phyloP scores from a whole-genome alignment of 495 filamentous ascomycete species.

The Aspergillus steynii region DNA sequence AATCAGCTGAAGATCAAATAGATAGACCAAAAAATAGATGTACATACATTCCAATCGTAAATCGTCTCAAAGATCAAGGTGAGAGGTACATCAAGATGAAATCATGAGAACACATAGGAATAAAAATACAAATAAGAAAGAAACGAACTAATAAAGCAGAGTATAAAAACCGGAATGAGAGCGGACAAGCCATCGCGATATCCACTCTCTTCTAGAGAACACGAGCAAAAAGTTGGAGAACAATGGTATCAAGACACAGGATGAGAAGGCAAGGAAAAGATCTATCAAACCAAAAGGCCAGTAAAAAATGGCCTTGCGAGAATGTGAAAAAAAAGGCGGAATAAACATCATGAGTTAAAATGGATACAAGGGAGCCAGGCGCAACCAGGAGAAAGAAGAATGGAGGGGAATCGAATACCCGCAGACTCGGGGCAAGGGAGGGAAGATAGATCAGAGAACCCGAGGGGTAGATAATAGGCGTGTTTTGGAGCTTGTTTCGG shows the following conservation, averaged over 20 bases:
- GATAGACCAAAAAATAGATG: too few relatives aligned
- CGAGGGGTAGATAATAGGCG: neutral
- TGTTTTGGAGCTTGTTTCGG: neutral
- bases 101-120: neutral
- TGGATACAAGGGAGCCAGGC: too few relatives aligned
- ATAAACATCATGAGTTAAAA: too few relatives aligned
- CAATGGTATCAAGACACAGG: neutral
- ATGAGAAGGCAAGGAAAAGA: neutral
- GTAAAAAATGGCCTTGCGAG: neutral
- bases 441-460: too few relatives aligned
- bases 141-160: neutral
- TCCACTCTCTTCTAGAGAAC: neutral
- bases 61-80: too few relatives aligned
- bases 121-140: neutral
- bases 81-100: too few relatives aligned
- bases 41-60: too few relatives aligned
- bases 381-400: too few relatives aligned
- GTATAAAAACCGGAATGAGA: too few relatives aligned
- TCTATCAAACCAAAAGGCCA: neutral
- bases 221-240: neutral
- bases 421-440: too few relatives aligned
- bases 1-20: too few relatives aligned
- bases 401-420: too few relatives aligned
- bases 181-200: neutral
- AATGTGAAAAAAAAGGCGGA: neutral